These are phyloP conservation scores for Penstemon eatonii DNA, from an alignment of 257 asterid genomes.

Conservation along the genomic window DNA sequence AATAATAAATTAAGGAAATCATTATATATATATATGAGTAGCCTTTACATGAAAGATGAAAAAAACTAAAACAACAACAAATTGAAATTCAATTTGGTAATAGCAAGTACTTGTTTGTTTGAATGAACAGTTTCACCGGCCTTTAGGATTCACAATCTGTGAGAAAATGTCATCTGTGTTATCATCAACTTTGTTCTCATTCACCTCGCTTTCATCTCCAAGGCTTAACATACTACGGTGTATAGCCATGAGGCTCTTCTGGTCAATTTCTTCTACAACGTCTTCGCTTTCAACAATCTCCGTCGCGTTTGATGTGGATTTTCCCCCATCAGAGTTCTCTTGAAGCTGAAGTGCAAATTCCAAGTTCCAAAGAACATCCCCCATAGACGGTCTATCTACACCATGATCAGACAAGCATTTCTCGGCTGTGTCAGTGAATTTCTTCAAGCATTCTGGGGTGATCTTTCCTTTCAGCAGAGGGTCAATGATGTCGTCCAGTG, in stretches of 20 bases:
- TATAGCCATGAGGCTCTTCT: constrained; percentile 62
- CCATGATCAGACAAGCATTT: constrained; percentile 84
- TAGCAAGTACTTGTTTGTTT: background rate
- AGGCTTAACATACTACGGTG: constrained; percentile 66
- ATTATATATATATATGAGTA: too few species aligned
- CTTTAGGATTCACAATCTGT: constrained; percentile 58
- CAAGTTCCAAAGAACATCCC: constrained; percentile 78
- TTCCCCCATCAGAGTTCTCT: constrained; percentile 39
- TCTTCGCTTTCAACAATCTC: constrained; percentile 34
- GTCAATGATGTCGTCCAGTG: constrained; percentile 60
- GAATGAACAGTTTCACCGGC: constrained; percentile 40
- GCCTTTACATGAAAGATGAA: too few species aligned
- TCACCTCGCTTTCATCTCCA: constrained; percentile 45
- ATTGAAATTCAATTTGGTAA: too few species aligned
- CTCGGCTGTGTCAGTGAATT: constrained; percentile 62
- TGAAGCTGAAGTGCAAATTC: constrained; percentile 68
- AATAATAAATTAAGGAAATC: too few species aligned
- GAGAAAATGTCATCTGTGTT: constrained; percentile 54
- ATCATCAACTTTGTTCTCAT: constrained; percentile 14
- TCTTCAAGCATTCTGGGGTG: constrained; percentile 56
- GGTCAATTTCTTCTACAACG: constrained; percentile 40
- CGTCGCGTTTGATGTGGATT: background rate
- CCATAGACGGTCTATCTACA: constrained; percentile 71
- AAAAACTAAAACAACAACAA: too few species aligned
- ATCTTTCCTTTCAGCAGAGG: constrained; percentile 73